Conservation (phyloP, 1,284 basidiomycete species). For the Fomitopsis palustris region DNA sequence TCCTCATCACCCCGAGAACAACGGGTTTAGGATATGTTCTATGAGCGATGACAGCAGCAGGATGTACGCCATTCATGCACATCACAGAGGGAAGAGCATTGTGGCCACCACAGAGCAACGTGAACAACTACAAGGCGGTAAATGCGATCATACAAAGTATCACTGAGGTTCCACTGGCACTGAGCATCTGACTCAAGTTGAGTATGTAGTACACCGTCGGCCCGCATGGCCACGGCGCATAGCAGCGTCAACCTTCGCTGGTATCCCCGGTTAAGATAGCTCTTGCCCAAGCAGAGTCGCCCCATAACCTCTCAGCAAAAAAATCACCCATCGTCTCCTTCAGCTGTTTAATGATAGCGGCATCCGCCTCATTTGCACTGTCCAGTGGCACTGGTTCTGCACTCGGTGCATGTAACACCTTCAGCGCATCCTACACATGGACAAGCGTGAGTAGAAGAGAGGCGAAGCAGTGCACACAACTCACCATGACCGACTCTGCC, state of each 20-base stretch:
- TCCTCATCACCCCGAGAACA: neutral
- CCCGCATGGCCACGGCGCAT: neutral
- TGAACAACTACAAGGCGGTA: too few relatives aligned
- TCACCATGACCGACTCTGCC: constrained; percentile 56
- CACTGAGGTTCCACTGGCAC: too few relatives aligned
- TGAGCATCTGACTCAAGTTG: too few relatives aligned
- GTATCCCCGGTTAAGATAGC: constrained; percentile 42
- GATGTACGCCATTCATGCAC: too few relatives aligned
- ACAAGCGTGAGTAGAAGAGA: neutral
- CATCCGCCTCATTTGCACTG: constrained; percentile 42
- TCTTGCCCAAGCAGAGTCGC: constrained; percentile 58
- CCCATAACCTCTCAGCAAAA: constrained; percentile 53
- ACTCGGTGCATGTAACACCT: constrained; percentile 51
- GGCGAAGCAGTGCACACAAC: constrained; percentile 14
- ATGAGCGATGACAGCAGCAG: too few relatives aligned
- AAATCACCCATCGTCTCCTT: constrained; percentile 54
- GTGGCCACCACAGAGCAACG: too few relatives aligned
- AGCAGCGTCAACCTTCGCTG: neutral
- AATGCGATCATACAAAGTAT: too few relatives aligned
- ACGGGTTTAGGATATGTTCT: neutral
- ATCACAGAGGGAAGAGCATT: too few relatives aligned
- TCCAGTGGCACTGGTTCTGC: constrained; percentile 57
- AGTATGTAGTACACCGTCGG: neutral
- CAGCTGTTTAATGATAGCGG: constrained; percentile 42
- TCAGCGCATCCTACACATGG: constrained; percentile 45